phyloP scores from a whole-genome alignment of 495 filamentous ascomycete genomes.

The Aspergillus olivimuriae region DNA sequence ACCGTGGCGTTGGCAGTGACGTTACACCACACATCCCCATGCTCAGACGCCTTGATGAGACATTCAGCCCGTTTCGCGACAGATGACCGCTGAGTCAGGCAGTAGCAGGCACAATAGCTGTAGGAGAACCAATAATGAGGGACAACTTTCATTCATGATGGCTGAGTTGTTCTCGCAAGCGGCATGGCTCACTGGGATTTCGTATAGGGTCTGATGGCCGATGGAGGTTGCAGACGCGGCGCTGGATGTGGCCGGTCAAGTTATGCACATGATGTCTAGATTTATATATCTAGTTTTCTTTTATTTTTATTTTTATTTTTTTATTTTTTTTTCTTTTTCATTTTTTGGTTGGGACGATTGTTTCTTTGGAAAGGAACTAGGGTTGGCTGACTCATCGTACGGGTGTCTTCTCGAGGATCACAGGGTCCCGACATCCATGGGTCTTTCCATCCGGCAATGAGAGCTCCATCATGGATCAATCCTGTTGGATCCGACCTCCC shows the following conservation, averaged over 20 bases:
- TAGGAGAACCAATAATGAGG: constrained; percentile 33
- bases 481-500: no score
- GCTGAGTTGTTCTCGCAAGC: constrained; percentile 33
- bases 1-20: constrained; percentile 30
- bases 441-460: no score
- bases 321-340: background rate
- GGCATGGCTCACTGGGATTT: constrained; percentile 32
- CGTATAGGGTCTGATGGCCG: constrained; percentile 24
- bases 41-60: constrained; percentile 24
- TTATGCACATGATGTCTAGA: constrained; percentile 6
- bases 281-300: background rate
- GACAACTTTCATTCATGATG: constrained; percentile 36
- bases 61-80: constrained; percentile 31
- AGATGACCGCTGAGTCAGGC: constrained; percentile 30
- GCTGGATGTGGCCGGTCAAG: constrained; percentile 19
- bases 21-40: constrained; percentile 33
- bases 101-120: constrained; percentile 38
- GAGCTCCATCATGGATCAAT: no score
- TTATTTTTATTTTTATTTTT: background rate
- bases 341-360: no score
- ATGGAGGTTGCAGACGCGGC: constrained; percentile 20
- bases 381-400: no score
- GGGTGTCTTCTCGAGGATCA: no score
- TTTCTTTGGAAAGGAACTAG: no score
- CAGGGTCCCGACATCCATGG: no score